These are phyloP conservation scores for Lipomyces anomalus DNA, from an alignment of 805 yeast genomes.

Conservation along the genomic window DNA sequence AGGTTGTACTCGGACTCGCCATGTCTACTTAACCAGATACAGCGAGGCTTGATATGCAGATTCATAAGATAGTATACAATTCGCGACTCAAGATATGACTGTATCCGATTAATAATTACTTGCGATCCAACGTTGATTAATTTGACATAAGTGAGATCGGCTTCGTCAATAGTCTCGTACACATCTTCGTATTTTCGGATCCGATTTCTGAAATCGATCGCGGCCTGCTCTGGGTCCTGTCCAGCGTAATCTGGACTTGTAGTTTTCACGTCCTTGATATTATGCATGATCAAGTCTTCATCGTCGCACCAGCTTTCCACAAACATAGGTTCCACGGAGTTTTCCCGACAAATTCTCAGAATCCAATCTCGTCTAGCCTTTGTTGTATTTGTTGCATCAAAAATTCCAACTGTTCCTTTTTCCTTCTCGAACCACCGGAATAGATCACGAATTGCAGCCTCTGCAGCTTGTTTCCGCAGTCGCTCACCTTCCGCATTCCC, in stretches of 20 bases:
- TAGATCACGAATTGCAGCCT: constrained; percentile 70
- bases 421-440: constrained; percentile 78
- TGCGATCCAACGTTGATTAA: constrained; percentile 83
- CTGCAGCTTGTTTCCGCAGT: constrained; percentile 63
- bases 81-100: constrained; percentile 82
- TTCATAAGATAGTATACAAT: constrained; percentile 96
- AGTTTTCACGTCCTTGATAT: constrained; percentile 79
- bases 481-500: constrained; percentile 58
- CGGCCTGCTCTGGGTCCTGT: constrained; percentile 64
- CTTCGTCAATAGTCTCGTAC: constrained; percentile 69
- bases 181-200: constrained; percentile 66
- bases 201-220: constrained; percentile 63
- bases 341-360: constrained; percentile 50
- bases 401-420: constrained; percentile 81
- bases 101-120: constrained; percentile 80
- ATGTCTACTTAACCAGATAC: constrained; percentile 90
- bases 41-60: constrained; percentile 83
- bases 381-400: constrained; percentile 92
- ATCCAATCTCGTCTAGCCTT: constrained; percentile 62
- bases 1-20: constrained; percentile 91
- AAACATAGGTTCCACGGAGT: constrained; percentile 80
- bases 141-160: constrained; percentile 71
- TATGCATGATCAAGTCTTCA: constrained; percentile 66
- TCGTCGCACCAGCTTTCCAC: constrained; percentile 90
- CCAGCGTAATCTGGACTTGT: constrained; percentile 77